Percentiles rank a stretch among this genome's conserved stretches.
Evolutionary conservation across 2,329 filamentous ascomycete genomes (phyloP).

Genomic region (Periconia macrospinosa): DNA sequence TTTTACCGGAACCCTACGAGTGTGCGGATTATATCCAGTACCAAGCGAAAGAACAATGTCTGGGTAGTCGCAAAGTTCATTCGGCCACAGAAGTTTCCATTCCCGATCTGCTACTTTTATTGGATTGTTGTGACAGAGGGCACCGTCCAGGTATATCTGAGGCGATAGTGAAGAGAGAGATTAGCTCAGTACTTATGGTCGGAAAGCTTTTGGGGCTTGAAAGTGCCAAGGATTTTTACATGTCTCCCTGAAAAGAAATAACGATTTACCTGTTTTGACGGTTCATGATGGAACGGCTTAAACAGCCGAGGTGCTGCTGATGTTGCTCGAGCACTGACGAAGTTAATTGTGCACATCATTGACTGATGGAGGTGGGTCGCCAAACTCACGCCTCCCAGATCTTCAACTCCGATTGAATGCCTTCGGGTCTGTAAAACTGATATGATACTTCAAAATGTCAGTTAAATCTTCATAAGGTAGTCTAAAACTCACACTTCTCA

Average conservation of each 20-base stretch:
- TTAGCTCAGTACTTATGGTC: too few relatives aligned
- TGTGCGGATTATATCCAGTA: conserved; percentile 7
- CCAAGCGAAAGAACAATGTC: conserved; percentile 24
- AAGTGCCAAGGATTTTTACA: too few relatives aligned
- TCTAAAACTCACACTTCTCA: too few relatives aligned
- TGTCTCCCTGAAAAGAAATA: too few relatives aligned
- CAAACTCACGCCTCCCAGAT: conserved; percentile 2
- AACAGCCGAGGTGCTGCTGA: conserved; percentile 49
- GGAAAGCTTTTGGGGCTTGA: too few relatives aligned
- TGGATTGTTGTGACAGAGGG: conserved; percentile 49
- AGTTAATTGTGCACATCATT: not conserved
- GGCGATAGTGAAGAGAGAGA: too few relatives aligned
- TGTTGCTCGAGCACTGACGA: conserved; percentile 46
- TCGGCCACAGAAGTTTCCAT: conserved; percentile 26
- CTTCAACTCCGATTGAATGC: not conserved
- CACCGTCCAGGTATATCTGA: conserved; percentile 52
- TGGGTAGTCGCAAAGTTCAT: conserved; percentile 9
- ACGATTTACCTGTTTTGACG: conserved; percentile 30
- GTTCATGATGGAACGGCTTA: conserved; percentile 45
- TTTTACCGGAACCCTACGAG: too few relatives aligned
- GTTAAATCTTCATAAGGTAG: not conserved
- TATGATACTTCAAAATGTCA: not conserved
- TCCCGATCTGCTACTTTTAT: conserved; percentile 48
- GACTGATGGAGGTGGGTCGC: not conserved
- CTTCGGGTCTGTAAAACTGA: not conserved